Evolutionary conservation across 1,284 basidiomycete genomes (phyloP).

Genomic region (Filobasidium uniguttulatum): DNA sequence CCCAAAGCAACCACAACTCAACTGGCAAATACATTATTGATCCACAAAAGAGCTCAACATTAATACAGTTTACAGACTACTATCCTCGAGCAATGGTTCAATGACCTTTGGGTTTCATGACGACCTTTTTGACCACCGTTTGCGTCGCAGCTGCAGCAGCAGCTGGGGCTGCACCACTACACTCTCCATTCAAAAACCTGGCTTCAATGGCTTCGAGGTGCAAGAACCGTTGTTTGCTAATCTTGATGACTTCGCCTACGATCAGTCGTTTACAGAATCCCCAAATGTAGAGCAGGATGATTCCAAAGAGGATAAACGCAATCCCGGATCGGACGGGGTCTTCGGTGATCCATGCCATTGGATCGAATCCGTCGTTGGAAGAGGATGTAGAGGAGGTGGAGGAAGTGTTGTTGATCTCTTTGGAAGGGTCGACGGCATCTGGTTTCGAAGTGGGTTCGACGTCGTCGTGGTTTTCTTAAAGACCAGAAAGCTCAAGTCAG

Average conservation of each 20-base stretch:
- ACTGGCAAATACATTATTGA: background rate
- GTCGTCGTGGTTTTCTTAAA: background rate
- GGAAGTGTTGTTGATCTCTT: background rate
- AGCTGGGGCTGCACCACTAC: background rate
- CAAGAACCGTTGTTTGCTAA: background rate
- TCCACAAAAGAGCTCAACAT: background rate
- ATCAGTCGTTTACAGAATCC: slow-evolving; percentile 3
- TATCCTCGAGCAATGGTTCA: no score
- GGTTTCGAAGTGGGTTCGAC: background rate
- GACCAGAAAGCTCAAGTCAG: no score
- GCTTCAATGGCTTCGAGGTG: slow-evolving; percentile 4
- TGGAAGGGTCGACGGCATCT: background rate
- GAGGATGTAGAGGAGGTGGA: background rate
- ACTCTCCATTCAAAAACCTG: background rate
- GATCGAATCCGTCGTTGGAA: slow-evolving; percentile 2
- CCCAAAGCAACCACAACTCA: background rate
- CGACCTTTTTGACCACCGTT: slow-evolving; percentile 1
- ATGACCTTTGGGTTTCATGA: background rate
- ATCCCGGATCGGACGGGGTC: slow-evolving; percentile 12
- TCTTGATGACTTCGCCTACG: background rate
- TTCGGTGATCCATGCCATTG: slow-evolving; percentile 10
- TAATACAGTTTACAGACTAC: no score
- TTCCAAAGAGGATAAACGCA: slow-evolving; percentile 3
- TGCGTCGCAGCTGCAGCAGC: background rate
- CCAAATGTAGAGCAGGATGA: slow-evolving; percentile 4